Percentiles rank a stretch among this genome's conserved stretches.
phyloP scores from a whole-genome alignment of 208 protist genomes.

The Leishmania tropica region DNA sequence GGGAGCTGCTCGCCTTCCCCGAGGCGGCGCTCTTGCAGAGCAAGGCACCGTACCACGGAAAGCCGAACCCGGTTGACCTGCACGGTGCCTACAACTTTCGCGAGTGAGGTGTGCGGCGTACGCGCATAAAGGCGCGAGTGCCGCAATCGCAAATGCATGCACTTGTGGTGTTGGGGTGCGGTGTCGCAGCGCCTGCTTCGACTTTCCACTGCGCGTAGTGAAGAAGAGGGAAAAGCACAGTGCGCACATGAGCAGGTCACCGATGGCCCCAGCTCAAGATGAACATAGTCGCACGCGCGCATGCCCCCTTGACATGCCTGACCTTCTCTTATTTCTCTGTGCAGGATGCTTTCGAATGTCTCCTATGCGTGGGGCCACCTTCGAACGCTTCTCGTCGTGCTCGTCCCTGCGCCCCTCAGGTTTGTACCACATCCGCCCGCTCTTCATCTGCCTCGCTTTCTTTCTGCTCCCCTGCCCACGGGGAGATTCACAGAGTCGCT shows the following conservation, averaged over 20 bases:
- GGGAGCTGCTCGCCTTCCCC: constrained; percentile 82
- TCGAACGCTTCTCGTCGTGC: neutral
- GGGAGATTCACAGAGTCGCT: neutral
- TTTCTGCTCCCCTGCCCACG: neutral
- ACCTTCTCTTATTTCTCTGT: neutral
- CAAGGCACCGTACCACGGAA: constrained; percentile 65
- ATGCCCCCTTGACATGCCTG: neutral
- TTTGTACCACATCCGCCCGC: neutral
- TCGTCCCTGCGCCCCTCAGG: neutral
- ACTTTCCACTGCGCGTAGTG: neutral
- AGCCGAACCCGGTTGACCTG: constrained; percentile 81
- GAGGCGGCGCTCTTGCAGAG: constrained; percentile 67
- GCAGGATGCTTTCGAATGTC: neutral
- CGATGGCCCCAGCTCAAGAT: neutral
- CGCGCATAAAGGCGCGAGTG: neutral
- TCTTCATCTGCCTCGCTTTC: neutral
- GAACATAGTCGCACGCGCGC: neutral
- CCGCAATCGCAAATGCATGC: neutral
- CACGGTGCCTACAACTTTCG: constrained; percentile 66
- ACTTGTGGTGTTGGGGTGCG: neutral
- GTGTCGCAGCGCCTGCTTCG: neutral
- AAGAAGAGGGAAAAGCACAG: neutral
- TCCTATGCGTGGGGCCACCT: neutral
- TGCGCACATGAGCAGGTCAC: neutral
- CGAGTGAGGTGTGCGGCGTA: neutral